These are phyloP conservation scores for Torulaspora franciscae DNA, from an alignment of 805 yeast genomes.

Conservation along the genomic window DNA sequence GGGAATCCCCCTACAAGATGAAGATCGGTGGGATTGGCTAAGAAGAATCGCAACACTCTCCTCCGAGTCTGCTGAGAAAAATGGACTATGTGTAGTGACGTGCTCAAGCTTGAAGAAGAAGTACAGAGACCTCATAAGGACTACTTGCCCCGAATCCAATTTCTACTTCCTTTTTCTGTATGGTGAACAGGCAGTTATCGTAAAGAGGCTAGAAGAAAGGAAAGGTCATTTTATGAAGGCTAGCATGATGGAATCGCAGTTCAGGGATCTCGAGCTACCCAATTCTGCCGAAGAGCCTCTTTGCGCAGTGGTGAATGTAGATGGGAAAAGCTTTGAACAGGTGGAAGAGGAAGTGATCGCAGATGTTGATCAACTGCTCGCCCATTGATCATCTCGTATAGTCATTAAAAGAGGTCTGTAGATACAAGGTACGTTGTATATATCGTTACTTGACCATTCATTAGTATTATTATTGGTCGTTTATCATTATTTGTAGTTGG, in stretches of 20 bases:
- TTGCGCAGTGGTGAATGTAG: constrained; percentile 33
- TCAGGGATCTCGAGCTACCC: constrained; percentile 70
- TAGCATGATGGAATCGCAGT: constrained; percentile 77
- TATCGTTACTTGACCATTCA: constrained; percentile 4
- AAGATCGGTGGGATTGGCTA: constrained; percentile 92
- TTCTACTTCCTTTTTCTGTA: constrained; percentile 64
- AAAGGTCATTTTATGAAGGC: constrained; percentile 82
- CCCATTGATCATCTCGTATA: background rate
- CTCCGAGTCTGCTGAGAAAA: constrained; percentile 37
- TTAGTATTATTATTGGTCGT: constrained; percentile 2
- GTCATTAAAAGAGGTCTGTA: constrained; percentile 5
- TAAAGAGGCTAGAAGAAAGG: constrained; percentile 57
- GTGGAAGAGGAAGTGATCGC: constrained; percentile 23
- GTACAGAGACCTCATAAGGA: constrained; percentile 62
- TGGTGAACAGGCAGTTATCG: constrained; percentile 57
- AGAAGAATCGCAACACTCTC: constrained; percentile 43
- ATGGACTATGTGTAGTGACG: constrained; percentile 49
- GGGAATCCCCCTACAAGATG: constrained; percentile 80
- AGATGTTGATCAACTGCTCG: constrained; percentile 5
- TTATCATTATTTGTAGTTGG: constrained; percentile 11
- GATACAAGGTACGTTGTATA: constrained; percentile 4
- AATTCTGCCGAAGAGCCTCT: constrained; percentile 34
- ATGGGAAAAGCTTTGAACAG: constrained; percentile 21
- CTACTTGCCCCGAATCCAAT: constrained; percentile 32
- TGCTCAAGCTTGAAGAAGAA: constrained; percentile 79